Base-by-base conservation (phyloP, 305 asterid species). In the Caryopteris hybrid region DNA sequence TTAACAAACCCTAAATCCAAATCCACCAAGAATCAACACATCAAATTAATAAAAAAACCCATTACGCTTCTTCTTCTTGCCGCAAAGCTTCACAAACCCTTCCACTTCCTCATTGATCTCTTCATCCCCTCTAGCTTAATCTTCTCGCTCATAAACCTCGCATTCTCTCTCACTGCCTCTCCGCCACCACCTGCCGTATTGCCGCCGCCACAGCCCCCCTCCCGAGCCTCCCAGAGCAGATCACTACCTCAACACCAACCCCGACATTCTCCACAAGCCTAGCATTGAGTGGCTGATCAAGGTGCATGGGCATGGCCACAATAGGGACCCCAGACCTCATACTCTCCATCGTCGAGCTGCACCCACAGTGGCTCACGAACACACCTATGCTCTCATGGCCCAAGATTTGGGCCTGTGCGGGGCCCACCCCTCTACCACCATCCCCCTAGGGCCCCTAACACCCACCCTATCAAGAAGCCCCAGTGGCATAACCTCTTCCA, bases 351-450 rank as follows among this genome's bases (percentile, higher is more conserved):
- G 77, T 66, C 13, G 85, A 82, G 36, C 81, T 77, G 61, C 89
- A 84, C 1, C 89, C 89, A 42, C 86, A 85, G n/a, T 85, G 90
- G 38, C 85, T 81, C 42, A 78, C 82, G 51, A 81, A 84, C 0
- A 87, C 90, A 1, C 87, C 87, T 0, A 56, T 22, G 6, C 63
- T 82, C 4, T 66, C 53, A 60, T 85, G 90, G 2, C 53, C 66
- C 16, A 84, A 51, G 7, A 85, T 78, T 27, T 55, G 77, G 0
- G 83, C 68, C 13, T 76, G 90, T 3, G 90, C n/a, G n/a, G 90
- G 3, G 85, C 86, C 86, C 89, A 84, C 2, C 79, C 83, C 60
- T 71, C 74, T 8, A 81, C 64, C 9, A 84, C 74, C 11, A 72
- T 0, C 1, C 83, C 89, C 47, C 79, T 79, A 2, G 47, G n/a